Evolutionary conservation across 305 asterid genomes (phyloP).

Genomic region (Fraxinus angustifolia): DNA sequence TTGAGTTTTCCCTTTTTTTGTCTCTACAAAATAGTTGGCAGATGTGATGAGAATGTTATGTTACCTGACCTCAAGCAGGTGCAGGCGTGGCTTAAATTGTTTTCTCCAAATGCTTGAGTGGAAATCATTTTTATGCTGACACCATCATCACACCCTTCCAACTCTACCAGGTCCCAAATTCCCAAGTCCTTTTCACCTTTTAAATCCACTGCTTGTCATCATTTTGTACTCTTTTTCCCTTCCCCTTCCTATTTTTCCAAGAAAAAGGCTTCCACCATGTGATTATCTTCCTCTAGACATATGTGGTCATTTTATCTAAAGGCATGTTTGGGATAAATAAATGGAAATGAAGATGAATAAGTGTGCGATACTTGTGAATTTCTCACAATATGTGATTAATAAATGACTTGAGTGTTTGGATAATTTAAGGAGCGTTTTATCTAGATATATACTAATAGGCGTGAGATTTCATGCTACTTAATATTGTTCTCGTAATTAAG

Average conservation of each 20-base stretch:
- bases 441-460: neutral
- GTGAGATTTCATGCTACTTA: neutral
- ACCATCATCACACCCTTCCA: constrained; percentile 12
- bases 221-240: neutral
- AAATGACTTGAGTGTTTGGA: neutral
- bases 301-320: neutral
- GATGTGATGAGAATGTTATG: neutral
- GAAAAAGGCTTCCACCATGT: neutral
- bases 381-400: neutral
- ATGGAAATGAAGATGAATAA: too few species aligned
- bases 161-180: constrained; percentile 11
- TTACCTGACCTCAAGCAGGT: neutral
- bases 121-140: constrained; percentile 36
- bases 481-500: neutral
- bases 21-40: constrained; percentile 10
- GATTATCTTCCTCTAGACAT: neutral
- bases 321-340: too few species aligned
- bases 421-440: neutral
- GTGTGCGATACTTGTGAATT: neutral
- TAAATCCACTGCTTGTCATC: neutral
- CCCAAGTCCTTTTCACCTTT: neutral
- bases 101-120: constrained; percentile 25
- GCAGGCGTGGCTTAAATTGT: neutral
- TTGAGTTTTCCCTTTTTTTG: neutral
- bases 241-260: neutral